Base-by-base conservation (phyloP, 2,329 filamentous ascomycete genomes). In the Botrytis tulipae region DNA sequence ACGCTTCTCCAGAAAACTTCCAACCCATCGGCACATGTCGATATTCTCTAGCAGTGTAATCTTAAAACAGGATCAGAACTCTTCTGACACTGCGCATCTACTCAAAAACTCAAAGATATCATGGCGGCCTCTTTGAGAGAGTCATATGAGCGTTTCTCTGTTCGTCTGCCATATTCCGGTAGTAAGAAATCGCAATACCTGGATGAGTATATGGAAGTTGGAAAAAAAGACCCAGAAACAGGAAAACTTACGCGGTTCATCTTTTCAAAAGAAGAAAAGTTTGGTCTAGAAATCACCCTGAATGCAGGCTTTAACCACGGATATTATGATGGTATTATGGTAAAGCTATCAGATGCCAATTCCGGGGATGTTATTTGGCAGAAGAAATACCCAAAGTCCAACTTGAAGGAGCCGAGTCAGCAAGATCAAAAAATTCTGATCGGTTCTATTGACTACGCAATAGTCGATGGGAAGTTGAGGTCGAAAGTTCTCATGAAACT, bases 121-220 rank as follows among this genome's bases (percentile, higher is more conserved):
- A 57, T 59, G 61, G 37, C 32, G 7, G 48, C 60, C 12, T 32
- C 22, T 37, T 73, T 70, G 20, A 48, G 72, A 22, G 22, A n/a
- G 12, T 70, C n/a, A 18, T 51, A 44, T 54, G 63, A 73, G n/a
- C 44, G 71, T 1, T 70, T 61, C 18, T 61, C 71, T 12, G 12
- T 62, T 25, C 65, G 54, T 20, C 65, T 54, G 4, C 35, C 35
- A 4, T 3, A n/a, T 40, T 18, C 22, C 12, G 37, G 16, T 16
- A 4, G 8, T 4, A 54, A 16, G 8, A 29, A 29, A 37, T 32
- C 29, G 25, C 40, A 60, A n/a, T 60, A 72, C 20, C 6, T 67
- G 3, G 61, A 72, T 18, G 70, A 72, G 46, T 72, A 51, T 14
- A 72, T 72, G 62, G 29, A 72, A 68, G 29, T 72, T 29, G 62